Conservation (phyloP, 495 filamentous ascomycete genomes). For the Trichoderma asperelloides region DNA sequence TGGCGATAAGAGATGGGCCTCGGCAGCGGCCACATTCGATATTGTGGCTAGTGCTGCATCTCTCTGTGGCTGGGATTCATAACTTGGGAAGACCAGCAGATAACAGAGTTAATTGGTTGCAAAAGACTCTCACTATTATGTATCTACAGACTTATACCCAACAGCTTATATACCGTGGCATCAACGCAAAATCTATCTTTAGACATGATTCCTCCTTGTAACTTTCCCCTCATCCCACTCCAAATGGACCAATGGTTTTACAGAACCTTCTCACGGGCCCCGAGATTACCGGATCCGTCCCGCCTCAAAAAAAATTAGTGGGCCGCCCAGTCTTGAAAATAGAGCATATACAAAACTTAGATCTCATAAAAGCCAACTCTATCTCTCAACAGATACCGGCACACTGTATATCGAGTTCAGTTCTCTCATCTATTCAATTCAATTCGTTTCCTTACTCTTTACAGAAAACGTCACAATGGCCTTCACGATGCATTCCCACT, state of each 20-base stretch:
- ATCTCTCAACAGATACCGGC: background rate
- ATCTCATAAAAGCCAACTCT: background rate
- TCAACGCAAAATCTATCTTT: too few species aligned
- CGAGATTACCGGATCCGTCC: background rate
- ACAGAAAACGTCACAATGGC: slow-evolving; percentile 78
- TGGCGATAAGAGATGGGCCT: background rate
- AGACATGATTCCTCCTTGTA: too few species aligned
- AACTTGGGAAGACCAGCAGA: too few species aligned
- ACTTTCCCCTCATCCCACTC: background rate
- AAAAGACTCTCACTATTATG: too few species aligned
- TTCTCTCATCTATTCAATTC: background rate
- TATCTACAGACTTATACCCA: too few species aligned
- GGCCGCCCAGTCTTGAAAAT: background rate
- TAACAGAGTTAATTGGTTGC: too few species aligned
- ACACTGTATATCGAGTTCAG: background rate
- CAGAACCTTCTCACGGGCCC: background rate
- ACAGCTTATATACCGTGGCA: too few species aligned
- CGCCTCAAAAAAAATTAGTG: background rate
- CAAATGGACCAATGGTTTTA: background rate
- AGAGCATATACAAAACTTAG: background rate
- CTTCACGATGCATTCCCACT: slow-evolving; percentile 98
- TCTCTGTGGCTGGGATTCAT: background rate
- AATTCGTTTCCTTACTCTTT: background rate
- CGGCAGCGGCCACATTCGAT: background rate
- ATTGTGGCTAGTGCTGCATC: background rate